These are phyloP conservation scores for Talaromyces funiculosus DNA, from an alignment of 2,329 filamentous ascomycete species.

Conservation along the genomic window DNA sequence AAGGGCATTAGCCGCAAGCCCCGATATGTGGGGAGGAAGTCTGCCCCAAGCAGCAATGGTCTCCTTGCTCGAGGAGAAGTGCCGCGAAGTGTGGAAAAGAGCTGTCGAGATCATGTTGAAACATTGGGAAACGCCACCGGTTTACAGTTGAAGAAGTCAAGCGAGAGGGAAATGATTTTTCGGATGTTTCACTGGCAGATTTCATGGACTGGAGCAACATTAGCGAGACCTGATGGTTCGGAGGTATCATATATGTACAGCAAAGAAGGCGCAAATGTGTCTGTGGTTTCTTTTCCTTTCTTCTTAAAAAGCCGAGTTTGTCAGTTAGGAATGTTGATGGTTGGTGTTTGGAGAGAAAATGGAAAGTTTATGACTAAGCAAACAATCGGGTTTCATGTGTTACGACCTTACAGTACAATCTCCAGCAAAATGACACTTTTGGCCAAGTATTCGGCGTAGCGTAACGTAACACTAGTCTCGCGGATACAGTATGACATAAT, in stretches of 20 bases:
- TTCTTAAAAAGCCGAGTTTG: neutral
- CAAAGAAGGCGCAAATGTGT: neutral
- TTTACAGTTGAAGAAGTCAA: conserved; percentile 24
- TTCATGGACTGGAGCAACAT: neutral
- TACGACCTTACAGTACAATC: neutral
- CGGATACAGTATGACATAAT: neutral
- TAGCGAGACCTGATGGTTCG: neutral
- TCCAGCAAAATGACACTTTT: neutral
- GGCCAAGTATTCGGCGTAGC: neutral
- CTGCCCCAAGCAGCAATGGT: conserved; percentile 53
- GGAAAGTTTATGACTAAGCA: neutral
- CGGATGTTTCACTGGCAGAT: neutral
- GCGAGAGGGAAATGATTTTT: neutral
- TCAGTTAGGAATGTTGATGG: neutral
- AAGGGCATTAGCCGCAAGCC: conserved; percentile 54
- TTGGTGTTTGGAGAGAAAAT: neutral
- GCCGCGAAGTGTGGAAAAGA: conserved; percentile 61
- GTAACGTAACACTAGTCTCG: neutral
- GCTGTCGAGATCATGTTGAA: conserved; percentile 62
- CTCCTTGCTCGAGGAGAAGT: conserved; percentile 55
- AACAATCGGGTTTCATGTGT: neutral
- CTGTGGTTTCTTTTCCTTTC: neutral
- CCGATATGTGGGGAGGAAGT: conserved; percentile 64
- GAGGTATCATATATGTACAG: neutral
- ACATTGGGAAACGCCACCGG: conserved; percentile 60